Conservation (phyloP, 805 yeast genomes). For the Brettanomyces bruxellensis region DNA sequence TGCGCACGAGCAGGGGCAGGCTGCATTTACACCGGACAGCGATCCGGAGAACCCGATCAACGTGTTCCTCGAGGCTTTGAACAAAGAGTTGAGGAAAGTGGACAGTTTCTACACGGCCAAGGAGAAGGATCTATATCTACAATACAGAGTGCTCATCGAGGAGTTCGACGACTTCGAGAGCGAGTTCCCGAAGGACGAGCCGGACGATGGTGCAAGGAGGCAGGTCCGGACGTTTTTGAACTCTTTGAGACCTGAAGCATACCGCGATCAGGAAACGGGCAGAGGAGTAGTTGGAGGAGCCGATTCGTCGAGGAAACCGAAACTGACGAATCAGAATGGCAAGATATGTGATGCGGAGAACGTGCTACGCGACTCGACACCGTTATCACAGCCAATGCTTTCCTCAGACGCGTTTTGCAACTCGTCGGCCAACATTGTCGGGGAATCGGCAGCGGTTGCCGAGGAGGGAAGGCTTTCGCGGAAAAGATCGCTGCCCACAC, state of each 20-base stretch:
- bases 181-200: slow-evolving; percentile 17
- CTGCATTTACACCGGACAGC: slow-evolving; percentile 25
- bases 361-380: not conserved
- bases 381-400: slow-evolving; percentile 3
- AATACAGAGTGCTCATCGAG: slow-evolving; percentile 45
- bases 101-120: slow-evolving; percentile 65
- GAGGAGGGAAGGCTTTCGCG: slow-evolving; percentile 13
- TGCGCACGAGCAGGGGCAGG: slow-evolving; percentile 16
- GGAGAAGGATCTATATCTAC: slow-evolving; percentile 47
- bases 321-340: not conserved
- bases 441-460: slow-evolving; percentile 3
- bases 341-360: not conserved
- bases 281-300: not conserved
- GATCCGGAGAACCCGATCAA: slow-evolving; percentile 36
- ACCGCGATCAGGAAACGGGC: not conserved
- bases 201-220: slow-evolving; percentile 10
- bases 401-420: slow-evolving; percentile 15
- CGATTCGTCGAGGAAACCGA: too few relatives aligned
- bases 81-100: slow-evolving; percentile 67
- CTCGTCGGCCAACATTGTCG: slow-evolving; percentile 4
- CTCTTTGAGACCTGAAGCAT: not conserved
- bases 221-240: slow-evolving; percentile 10
- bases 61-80: slow-evolving; percentile 64
- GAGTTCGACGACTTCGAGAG: slow-evolving; percentile 58
- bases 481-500: slow-evolving; percentile 21